Base-by-base conservation (phyloP, 495 filamentous ascomycete genomes). In the Schizothecium vesticola region DNA sequence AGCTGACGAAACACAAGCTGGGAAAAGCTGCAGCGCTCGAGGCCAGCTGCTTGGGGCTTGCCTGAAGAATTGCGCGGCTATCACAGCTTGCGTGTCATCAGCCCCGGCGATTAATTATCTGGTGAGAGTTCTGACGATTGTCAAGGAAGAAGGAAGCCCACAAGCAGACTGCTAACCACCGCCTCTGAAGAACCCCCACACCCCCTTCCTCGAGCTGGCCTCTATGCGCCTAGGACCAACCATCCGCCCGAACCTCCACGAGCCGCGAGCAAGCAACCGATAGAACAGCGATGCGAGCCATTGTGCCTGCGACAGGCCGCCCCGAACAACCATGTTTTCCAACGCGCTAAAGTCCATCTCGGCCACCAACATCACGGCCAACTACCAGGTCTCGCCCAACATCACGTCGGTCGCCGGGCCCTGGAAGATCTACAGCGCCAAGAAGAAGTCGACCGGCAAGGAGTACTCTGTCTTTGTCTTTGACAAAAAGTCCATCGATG, bases 401-500 rank as follows among this genome's bases (percentile, higher is more conserved):
- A 86, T 91, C 23, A 86, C 85, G 12, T 86, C 92, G 22, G 86
- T 86, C 33, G 91, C 93, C 24, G 95, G 95, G 23, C 92, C 94
- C 25, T 99, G 95, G 95, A 97, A 93, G 81, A 94, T 99, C 77
- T 93, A 92, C 82, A 92, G 96, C 81, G 96, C 91, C 58, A 97
- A 96, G 84, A 97, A 96, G 79, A 97, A 97, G 77, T 90, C 90
- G 13, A 95, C 93, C 0, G 90, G 88, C 36, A 96, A 94, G 70
- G 78, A 89, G 16, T 93, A 89, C 23, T 98, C 95, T 11, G 88
- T 98, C 68, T 99, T 98, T 74, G 89, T 97, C 69, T 97, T 99
- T 77, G 96, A 98, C 63, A 88, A 86, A 72, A 97, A 97, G 77
- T 84, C 85, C 0, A 82, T 99, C 65, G 93, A 97, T 58, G 79